Evolutionary conservation across 169 alveolate species (phyloP).

Genomic region (Sarcocystis neurona): DNA sequence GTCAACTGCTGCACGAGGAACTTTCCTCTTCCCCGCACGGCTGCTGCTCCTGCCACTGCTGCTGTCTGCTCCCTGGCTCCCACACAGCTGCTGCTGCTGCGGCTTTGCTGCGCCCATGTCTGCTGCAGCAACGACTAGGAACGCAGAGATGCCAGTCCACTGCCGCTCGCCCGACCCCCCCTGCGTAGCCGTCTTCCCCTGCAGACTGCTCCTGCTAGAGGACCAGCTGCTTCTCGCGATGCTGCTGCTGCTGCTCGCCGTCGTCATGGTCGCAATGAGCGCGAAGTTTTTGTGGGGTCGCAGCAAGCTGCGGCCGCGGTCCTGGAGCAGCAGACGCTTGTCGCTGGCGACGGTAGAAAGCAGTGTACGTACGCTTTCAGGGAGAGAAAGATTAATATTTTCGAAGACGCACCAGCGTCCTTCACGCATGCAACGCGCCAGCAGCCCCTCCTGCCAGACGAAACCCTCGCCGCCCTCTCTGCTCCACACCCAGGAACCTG

Average conservation of each 20-base stretch:
- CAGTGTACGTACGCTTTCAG: conserved; percentile 51
- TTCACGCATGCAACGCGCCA: conserved; percentile 56
- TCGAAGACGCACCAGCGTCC: conserved; percentile 62
- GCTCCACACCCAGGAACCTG: conserved; percentile 66
- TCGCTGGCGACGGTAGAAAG: conserved; percentile 46
- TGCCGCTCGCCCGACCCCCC: no score
- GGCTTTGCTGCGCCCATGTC: neutral
- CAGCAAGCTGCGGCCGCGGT: conserved; percentile 49
- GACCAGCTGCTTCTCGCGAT: no score
- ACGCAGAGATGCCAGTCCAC: no score
- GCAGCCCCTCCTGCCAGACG: conserved; percentile 62
- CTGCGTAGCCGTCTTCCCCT: no score
- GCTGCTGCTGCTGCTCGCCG: no score
- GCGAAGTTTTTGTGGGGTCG: conserved; percentile 56
- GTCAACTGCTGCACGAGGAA: no score
- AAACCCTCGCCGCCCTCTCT: conserved; percentile 46
- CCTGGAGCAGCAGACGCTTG: conserved; percentile 41
- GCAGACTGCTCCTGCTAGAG: no score
- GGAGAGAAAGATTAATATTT: conserved; percentile 52
- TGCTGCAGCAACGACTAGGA: neutral
- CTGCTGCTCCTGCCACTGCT: neutral
- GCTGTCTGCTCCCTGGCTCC: no score
- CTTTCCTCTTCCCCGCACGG: neutral
- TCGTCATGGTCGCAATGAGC: conserved; percentile 52
- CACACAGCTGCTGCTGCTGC: conserved; percentile 32